Evolutionary conservation across 179 eudicot species (phyloP).

Genomic region (Patellifolia procumbens): DNA sequence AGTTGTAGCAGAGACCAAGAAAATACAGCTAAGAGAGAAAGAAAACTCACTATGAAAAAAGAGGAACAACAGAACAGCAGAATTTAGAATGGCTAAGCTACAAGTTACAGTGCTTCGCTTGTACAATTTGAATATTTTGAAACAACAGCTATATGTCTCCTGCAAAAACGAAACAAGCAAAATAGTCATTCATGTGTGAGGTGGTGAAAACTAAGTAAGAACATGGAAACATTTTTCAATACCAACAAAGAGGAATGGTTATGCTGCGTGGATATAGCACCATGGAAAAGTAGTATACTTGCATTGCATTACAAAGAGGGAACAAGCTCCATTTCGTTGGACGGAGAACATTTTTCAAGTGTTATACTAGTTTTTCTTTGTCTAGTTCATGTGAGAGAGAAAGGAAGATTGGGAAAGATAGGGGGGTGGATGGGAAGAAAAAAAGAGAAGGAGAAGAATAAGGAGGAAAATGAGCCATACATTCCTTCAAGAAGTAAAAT

Average conservation of each 20-base stretch:
- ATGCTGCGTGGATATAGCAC: neutral
- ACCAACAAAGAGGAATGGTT: neutral
- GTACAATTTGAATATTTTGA: constrained; percentile 19
- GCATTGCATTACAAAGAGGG: neutral
- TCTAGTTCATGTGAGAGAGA: too few relatives aligned
- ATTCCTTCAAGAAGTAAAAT: too few relatives aligned
- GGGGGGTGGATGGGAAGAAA: too few relatives aligned
- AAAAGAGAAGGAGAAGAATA: too few relatives aligned
- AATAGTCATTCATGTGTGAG: neutral
- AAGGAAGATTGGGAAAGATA: too few relatives aligned
- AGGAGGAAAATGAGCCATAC: too few relatives aligned
- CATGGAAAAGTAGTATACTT: neutral
- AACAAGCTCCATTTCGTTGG: too few relatives aligned
- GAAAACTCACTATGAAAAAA: neutral
- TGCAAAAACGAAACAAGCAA: constrained; percentile 14
- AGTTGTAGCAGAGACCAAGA: neutral
- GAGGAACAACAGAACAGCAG: constrained; percentile 3
- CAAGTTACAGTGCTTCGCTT: constrained; percentile 9
- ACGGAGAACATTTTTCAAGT: too few relatives aligned
- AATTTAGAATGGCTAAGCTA: constrained; percentile 14
- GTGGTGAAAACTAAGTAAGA: neutral
- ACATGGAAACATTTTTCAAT: neutral
- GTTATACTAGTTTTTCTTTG: too few relatives aligned
- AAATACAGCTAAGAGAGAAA: neutral
- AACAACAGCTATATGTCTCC: constrained; percentile 8